Base-by-base conservation (phyloP, 75 land plant species). In the Chamaecyparis obtusa region DNA sequence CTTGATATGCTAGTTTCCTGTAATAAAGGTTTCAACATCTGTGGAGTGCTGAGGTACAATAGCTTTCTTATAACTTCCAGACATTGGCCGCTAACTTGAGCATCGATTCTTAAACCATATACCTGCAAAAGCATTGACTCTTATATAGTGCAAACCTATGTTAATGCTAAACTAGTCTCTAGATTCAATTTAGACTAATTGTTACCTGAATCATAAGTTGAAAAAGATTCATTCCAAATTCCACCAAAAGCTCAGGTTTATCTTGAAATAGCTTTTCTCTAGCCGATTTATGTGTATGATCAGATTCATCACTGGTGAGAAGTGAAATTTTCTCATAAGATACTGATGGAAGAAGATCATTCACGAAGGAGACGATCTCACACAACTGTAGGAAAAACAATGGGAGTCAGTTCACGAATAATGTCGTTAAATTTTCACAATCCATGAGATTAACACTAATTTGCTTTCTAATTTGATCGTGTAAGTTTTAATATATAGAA, bases 331-430 rank as follows among this genome's bases (percentile, higher is more conserved):
- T 69, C 72, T 69, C 72, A n/a, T 75, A 19, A 7, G 86, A 48
- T 46, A 88, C 21, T 21, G 88, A 74, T 81, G 93, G 93, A 37
- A 95, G 90, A 35, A 95, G 84, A 71, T 85, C 93, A 89, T 94
- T 91, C 2, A 93, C 83, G 49, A 95, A 88, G 86, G 88, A 93
- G 71, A 95, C 69, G 41, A 93, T 89, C 88, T 93, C 95, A 89
- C 67, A 56, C 30, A 94, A 85, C 95, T 95, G 88, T 39, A 56
- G 30, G 11, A 80, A 36, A 88, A 85, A 17, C 67, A 60, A 78
- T 30, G 41, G 2, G 19, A 56, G 4, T 56, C 57, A 56, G 1
- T 19, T 5, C n/a, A 5, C 9, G 41, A 39, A 39, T 1, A n/a
- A 2, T 69, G 57, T 2, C 19, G 0, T 69, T 5, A 69, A 3